Base-by-base conservation (phyloP, 177 flowering plant genomes). In the Vitis hybrid region DNA sequence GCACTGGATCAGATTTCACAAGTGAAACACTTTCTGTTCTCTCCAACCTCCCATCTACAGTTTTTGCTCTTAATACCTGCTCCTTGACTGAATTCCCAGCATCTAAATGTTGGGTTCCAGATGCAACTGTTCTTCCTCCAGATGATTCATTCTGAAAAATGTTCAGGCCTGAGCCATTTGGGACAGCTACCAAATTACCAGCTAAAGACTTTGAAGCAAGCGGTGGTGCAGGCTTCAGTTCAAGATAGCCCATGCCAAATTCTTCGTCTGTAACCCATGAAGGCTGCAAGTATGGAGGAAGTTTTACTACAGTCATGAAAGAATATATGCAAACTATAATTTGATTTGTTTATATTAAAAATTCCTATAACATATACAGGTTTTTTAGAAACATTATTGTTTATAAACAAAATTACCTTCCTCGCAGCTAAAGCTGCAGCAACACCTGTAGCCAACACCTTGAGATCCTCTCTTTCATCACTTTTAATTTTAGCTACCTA, bases 211-310 rank as follows among this genome's bases (percentile, higher is more conserved):
- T 93, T 15, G 89, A 63, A 59, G 90, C 84, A 77, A 81, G 73
- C 16, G 87, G 63, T 62, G 86, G 78, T 55, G 87, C 82, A 63
- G 97, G 88, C 85, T 93, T 96, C 64, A 90, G 50, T 39, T 93
- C 97, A 79, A 90, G 79, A 79, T 80, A 80, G n/a, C 99, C 99
- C 97, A 89, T 96, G 71, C 97, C 82, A 83, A 96, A 96, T 76
- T 96, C 99, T 69, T 96, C 99, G 73, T 96, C 99, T 11, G 97
- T 85, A 71, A 94, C 93, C 99, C 99, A 96, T 51, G 91, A 87
- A 64, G 91, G 84, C 99, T 96, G 90, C 66, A 78, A 22, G 65
- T 51, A 2, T 54, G 2, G 48, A 61, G 67, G 57, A 62, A 18
- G 57, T 3, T 29, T 57, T 54, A 57, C 19, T 61, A 10, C 10